A percentile compares a stretch with the other conserved stretches of the same genome.
Conservation (phyloP, 31 red algal species). For the Pterothamnion heteromorphum region DNA sequence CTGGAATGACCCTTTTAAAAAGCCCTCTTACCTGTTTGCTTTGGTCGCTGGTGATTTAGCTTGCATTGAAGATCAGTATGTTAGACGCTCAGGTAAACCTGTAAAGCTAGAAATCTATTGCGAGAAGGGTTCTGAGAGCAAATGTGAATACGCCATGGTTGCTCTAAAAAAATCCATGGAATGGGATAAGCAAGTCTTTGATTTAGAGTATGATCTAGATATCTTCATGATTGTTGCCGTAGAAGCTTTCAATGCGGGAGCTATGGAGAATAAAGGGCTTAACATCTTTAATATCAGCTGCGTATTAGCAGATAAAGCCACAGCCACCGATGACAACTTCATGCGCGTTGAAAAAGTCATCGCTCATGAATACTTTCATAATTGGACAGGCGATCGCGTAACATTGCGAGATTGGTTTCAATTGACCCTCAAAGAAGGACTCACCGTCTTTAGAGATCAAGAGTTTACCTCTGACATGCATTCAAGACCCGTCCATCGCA, state of each 20-base stretch:
- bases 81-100: constrained; percentile 57
- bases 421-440: constrained; percentile 93
- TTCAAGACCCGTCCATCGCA: constrained; percentile 74
- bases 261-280: constrained; percentile 97
- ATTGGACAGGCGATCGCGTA: constrained; percentile 93
- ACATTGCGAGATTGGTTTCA: constrained; percentile 93
- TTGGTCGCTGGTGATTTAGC: constrained; percentile 84
- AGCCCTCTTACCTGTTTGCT: constrained; percentile 94
- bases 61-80: constrained; percentile 65
- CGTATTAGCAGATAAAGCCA: constrained; percentile 75
- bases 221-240: constrained; percentile 93
- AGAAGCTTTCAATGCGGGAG: constrained; percentile 82
- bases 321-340: constrained; percentile 89
- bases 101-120: constrained; percentile 71
- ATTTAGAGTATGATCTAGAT: constrained; percentile 89
- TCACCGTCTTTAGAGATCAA: constrained; percentile 98
- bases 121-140: constrained; percentile 63
- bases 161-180: constrained; percentile 85
- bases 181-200: constrained; percentile 95
- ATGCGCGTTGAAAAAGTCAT: constrained; percentile 77
- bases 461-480: constrained; percentile 85
- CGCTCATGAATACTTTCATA: constrained; percentile 99
- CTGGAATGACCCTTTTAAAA: constrained; percentile 88
- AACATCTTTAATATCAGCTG: constrained; percentile 97
- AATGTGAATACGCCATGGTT: constrained; percentile 80